A percentile compares a stretch with the other conserved stretches of the same genome.
phyloP scores from a whole-genome alignment of 2,329 filamentous ascomycete genomes.

The Stemphylium beticola region DNA sequence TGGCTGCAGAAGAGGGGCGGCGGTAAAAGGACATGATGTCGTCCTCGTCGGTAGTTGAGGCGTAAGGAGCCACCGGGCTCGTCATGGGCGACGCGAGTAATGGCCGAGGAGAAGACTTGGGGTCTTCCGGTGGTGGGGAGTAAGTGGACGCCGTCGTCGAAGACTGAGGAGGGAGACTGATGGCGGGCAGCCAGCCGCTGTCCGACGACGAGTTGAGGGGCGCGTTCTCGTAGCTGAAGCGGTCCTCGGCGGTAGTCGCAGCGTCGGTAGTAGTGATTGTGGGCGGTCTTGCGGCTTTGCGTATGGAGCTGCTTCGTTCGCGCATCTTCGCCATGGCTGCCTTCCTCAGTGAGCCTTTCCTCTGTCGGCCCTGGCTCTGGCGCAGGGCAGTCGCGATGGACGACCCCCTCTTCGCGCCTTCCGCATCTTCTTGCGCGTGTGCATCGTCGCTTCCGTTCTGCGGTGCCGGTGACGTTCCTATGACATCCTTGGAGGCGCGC shows the following conservation, averaged over 20 bases:
- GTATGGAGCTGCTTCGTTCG: conserved; percentile 37
- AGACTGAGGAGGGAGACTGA: conserved; percentile 21
- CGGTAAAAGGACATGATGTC: conserved; percentile 70
- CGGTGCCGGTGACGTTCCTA: conserved; percentile 39
- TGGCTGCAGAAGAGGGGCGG: conserved; percentile 46
- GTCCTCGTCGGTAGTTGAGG: conserved; percentile 84
- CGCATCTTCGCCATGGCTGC: conserved; percentile 73
- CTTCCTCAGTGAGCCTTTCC: conserved; percentile 86
- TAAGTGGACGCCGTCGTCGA: conserved; percentile 14
- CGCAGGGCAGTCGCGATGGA: conserved; percentile 50
- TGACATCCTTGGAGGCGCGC: conserved; percentile 22
- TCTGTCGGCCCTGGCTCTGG: conserved; percentile 63
- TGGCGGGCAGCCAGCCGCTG: conserved; percentile 31
- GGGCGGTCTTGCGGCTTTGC: conserved; percentile 27
- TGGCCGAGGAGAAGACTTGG: conserved; percentile 42
- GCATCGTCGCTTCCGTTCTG: conserved; percentile 24
- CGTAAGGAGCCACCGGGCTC: conserved; percentile 65
- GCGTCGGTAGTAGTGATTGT: conserved; percentile 21
- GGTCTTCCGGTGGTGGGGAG: conserved; percentile 1
- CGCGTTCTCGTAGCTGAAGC: conserved; percentile 49
- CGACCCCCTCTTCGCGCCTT: conserved; percentile 28
- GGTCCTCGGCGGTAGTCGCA: conserved; percentile 28
- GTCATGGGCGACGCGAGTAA: conserved; percentile 49
- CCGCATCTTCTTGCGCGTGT: conserved; percentile 32
- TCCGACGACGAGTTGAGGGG: conserved; percentile 45